Evolutionary conservation across 2,329 filamentous ascomycete species (phyloP).

Genomic region (Bimuria novae-zelandiae): DNA sequence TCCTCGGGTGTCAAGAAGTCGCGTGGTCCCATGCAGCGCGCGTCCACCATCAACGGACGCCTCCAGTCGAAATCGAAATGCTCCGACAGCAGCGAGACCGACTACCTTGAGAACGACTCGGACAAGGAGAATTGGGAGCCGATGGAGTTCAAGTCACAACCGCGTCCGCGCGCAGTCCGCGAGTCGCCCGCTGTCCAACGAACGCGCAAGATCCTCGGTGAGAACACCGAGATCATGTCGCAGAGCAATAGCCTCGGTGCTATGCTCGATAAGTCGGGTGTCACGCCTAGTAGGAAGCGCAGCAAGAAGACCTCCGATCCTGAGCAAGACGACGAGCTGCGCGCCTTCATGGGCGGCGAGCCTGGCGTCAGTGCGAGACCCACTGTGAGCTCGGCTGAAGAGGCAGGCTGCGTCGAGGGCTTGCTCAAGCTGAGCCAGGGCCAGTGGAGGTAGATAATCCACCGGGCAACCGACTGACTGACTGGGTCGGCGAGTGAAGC

Average conservation of each 20-base stretch:
- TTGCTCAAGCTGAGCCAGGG: slow-evolving; percentile 86
- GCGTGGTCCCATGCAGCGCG: slow-evolving; percentile 39
- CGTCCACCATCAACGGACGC: slow-evolving; percentile 41
- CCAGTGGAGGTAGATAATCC: slow-evolving; percentile 74
- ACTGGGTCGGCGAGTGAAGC: neutral
- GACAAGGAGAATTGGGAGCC: slow-evolving; percentile 92
- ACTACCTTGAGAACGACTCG: slow-evolving; percentile 69
- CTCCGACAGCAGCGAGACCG: slow-evolving; percentile 44
- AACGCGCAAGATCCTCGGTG: slow-evolving; percentile 52
- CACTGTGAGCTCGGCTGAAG: slow-evolving; percentile 55
- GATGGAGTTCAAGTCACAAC: slow-evolving; percentile 38
- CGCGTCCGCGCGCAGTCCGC: slow-evolving; percentile 26
- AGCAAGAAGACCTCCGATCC: slow-evolving; percentile 44
- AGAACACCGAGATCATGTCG: slow-evolving; percentile 50
- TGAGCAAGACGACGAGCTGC: slow-evolving; percentile 66
- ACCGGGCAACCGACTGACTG: neutral
- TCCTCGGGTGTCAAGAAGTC: slow-evolving; percentile 43
- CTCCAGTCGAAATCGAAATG: slow-evolving; percentile 37
- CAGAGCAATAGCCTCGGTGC: slow-evolving; percentile 44
- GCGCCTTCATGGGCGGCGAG: slow-evolving; percentile 72
- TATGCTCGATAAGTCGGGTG: slow-evolving; percentile 38
- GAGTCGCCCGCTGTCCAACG: slow-evolving; percentile 38
- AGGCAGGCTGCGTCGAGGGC: slow-evolving; percentile 89
- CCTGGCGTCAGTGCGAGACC: slow-evolving; percentile 63
- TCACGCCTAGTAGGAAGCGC: slow-evolving; percentile 20